phyloP scores from a whole-genome alignment of 371 early-diverging fungal species.

The Batkoa obscura region DNA sequence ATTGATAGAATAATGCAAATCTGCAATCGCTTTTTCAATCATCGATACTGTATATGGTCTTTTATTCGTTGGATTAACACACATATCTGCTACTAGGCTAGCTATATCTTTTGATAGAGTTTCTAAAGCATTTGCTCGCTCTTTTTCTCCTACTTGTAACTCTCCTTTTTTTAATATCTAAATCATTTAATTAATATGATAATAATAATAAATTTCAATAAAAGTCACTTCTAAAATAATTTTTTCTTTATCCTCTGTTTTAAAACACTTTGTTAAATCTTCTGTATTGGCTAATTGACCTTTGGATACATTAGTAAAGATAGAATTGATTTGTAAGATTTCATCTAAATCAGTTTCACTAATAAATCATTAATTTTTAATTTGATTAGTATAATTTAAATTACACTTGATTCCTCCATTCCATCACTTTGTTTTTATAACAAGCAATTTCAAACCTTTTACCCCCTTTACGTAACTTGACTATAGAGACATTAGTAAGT shows the following conservation, averaged over 20 bases:
- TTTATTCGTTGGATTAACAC: conserved; percentile 87
- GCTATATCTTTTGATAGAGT: conserved; percentile 77
- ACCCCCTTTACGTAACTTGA: conserved; percentile 89
- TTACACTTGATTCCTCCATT: conserved; percentile 86
- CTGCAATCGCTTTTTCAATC: conserved; percentile 92
- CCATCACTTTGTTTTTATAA: conserved; percentile 96
- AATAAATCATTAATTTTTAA: not conserved
- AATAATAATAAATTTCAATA: not conserved
- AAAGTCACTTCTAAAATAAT: conserved; percentile 55
- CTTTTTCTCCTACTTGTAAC: conserved; percentile 87
- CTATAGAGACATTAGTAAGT: conserved; percentile 88
- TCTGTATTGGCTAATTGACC: conserved; percentile 82
- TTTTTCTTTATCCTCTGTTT: conserved; percentile 60
- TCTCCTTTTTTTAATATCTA: conserved; percentile 88
- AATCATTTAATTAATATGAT: not conserved
- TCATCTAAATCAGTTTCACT: conserved; percentile 92
- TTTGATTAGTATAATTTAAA: conserved; percentile 7
- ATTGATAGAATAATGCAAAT: conserved; percentile 77
- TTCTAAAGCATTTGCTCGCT: conserved; percentile 69
- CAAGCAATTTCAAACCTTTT: conserved; percentile 95
- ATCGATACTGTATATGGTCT: conserved; percentile 88
- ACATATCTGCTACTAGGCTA: conserved; percentile 78
- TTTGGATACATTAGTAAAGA: conserved; percentile 91
- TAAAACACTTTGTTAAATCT: conserved; percentile 72
- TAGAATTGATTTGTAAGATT: conserved; percentile 81